Evolutionary conservation across 2,329 filamentous ascomycete genomes (phyloP).

Genomic region (Emmonsiellopsis sp.): DNA sequence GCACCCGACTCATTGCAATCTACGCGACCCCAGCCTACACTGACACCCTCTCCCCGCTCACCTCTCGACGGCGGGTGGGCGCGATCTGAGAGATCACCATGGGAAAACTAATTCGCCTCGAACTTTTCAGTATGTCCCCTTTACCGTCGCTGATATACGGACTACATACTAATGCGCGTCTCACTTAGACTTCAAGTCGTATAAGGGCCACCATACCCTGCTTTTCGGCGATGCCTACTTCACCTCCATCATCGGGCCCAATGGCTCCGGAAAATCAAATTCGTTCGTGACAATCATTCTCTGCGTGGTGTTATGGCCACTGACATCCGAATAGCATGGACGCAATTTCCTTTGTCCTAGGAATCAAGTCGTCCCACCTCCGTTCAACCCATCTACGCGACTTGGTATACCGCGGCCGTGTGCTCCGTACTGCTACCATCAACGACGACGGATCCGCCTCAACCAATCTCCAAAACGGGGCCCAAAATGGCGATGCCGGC

Average conservation of each 20-base stretch:
- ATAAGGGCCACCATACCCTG: conserved; percentile 90
- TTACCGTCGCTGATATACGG: conserved; percentile 11
- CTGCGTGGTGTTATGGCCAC: background rate
- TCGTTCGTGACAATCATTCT: conserved; percentile 51
- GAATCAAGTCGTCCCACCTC: conserved; percentile 96
- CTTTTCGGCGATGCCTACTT: conserved; percentile 98
- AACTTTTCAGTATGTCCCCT: conserved; percentile 70
- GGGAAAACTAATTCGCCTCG: conserved; percentile 92
- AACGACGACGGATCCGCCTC: conserved; percentile 79
- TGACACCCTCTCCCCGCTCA: background rate
- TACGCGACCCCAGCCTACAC: background rate
- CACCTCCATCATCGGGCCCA: conserved; percentile 97
- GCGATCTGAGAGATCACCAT: conserved; percentile 39
- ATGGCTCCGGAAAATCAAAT: conserved; percentile 99
- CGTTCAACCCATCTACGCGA: conserved; percentile 90
- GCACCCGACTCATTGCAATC: background rate
- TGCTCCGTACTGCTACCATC: conserved; percentile 84
- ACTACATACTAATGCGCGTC: background rate
- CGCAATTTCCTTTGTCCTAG: conserved; percentile 96
- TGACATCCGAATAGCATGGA: conserved; percentile 63
- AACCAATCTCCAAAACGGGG: conserved; percentile 46
- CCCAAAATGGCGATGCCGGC: conserved; percentile 54
- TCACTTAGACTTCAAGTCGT: conserved; percentile 90
- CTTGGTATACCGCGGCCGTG: conserved; percentile 88
- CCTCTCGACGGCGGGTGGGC: background rate